Percentiles rank a stretch among this genome's conserved stretches.
Conservation (phyloP, 305 asterid species). For the Fraxinus latifolia region DNA sequence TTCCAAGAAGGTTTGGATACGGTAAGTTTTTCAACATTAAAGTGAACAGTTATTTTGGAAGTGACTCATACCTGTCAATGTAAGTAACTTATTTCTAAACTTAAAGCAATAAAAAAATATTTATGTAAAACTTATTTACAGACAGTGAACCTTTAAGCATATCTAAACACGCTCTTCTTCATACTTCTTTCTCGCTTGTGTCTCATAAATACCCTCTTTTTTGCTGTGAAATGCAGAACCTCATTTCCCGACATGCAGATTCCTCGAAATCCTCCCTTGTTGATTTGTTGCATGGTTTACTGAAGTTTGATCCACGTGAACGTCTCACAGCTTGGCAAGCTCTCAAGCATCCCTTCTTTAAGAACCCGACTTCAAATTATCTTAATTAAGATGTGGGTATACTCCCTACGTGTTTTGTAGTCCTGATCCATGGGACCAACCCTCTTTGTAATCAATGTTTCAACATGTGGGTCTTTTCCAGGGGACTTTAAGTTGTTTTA, state of each 20-base stretch:
- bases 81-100: not conserved
- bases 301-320: slow-evolving; percentile 64
- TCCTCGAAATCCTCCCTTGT: slow-evolving; percentile 43
- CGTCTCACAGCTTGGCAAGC: slow-evolving; percentile 69
- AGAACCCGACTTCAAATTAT: slow-evolving; percentile 30
- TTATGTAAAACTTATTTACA: not conserved
- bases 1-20: not conserved
- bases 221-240: slow-evolving; percentile 41
- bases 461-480: not conserved
- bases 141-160: not conserved
- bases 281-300: slow-evolving; percentile 56
- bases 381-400: not conserved
- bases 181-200: not conserved
- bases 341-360: slow-evolving; percentile 69
- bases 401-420: not conserved
- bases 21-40: not conserved
- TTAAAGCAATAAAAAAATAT: not conserved
- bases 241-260: slow-evolving; percentile 42
- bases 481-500: not conserved
- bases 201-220: not conserved
- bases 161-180: not conserved
- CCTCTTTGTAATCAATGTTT: not conserved
- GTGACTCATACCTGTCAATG: not conserved
- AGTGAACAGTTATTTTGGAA: not conserved
- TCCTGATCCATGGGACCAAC: not conserved